Base-by-base conservation (phyloP, 2,329 filamentous ascomycete species). In the Neonectria faginata region DNA sequence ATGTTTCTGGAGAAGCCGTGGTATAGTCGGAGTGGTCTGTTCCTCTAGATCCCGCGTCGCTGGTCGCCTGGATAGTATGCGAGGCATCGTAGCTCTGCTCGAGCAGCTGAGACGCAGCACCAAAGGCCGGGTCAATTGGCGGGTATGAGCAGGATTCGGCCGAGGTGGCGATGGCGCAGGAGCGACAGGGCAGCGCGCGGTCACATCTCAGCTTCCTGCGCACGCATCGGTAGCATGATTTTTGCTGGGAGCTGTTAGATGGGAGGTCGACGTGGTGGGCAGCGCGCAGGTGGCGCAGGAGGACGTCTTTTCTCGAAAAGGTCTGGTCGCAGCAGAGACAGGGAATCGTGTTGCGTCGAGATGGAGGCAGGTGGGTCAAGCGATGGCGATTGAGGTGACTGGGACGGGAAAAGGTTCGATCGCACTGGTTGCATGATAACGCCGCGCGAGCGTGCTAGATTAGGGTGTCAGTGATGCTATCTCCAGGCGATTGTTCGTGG, bases 201-300 rank as follows among this genome's bases (percentile, higher is more conserved):
- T 74, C 69, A 54, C 75, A 77, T 14, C 64, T 70, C 20, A 74
- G 66, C 29, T 74, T 75, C 51, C 72, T 66, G 9, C 68, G 67
- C 1, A 76, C 70, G 36, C 75, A 77, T 33, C 72, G 73, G 20
- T 70, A 36, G 53, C 75, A 77, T 1, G 74, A 77, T 27, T 65
- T 67, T 54, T 75, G 73, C 20, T 66, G 57, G 7, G 69, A 66
- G 29, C 61, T 59, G 29, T 55, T 67, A 36, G 65, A 54, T 1
- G 60, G 61, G 10, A 66, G 55, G 25, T 70, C 60, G 27, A 74
- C 31, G 63, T 65, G 50, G 61, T 77, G 75, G 3, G 73, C 62
- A 2, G 61, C 67, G 11, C 73, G 67, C 44, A 75, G 50, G 44
- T 77, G 75, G 12, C 74, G 73, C 18, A 75, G 67, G 29, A 77